Evolutionary conservation across 2,329 filamentous ascomycete genomes (phyloP), one percentile per base, ranked within the genome.

Genomic region (Amauroascus niger): DNA sequence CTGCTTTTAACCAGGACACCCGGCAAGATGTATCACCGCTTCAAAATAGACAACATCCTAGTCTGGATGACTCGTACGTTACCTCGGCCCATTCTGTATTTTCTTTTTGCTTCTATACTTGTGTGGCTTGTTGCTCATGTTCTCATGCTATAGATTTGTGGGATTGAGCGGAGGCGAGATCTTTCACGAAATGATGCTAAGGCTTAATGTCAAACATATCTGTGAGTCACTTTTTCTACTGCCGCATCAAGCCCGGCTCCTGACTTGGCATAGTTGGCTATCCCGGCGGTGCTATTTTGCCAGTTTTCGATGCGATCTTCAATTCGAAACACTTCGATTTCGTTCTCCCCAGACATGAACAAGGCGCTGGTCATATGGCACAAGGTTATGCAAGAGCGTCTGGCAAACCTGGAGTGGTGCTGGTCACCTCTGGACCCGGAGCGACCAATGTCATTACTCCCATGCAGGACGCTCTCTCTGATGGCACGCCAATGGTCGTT

Each of bases 101-200:
- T 16, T 22, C 32, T 52, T 46, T 40, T 39, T 22, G 16, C 30
- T 53, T 28, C 37, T 53, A 18, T 8, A n/a, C 39, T 18, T 24
- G 20, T 7, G 28, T 18, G 24, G 11, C 26, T 4, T 18, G 39
- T 50, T 26, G 53, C 60, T 61, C 48, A 63, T 54, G 4, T 16
- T 41, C 9, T 11, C 28, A 37, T 11, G 18, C 16, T 50, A 53
- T 61, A 88, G 84, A 57, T 95, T 97, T 71, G 88, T 97, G 66
- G 91, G 91, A 59, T 91, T 90, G 79, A 95, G 83, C 48, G 91
- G 93, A 67, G 93, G 93, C 67, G 85, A 96, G 72, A 96, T 97
- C 63, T 95, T 97, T 73, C 90, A 97, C 71, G 91, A 97, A 74
- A 97, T 97, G 91, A 96, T 98, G 90, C 79, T 95, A 58, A 80